Evolutionary conservation across 192 early-diverging fungal genomes (phyloP), one percentile per base, ranked within the genome.

Genomic region (Coemansia sp.): DNA sequence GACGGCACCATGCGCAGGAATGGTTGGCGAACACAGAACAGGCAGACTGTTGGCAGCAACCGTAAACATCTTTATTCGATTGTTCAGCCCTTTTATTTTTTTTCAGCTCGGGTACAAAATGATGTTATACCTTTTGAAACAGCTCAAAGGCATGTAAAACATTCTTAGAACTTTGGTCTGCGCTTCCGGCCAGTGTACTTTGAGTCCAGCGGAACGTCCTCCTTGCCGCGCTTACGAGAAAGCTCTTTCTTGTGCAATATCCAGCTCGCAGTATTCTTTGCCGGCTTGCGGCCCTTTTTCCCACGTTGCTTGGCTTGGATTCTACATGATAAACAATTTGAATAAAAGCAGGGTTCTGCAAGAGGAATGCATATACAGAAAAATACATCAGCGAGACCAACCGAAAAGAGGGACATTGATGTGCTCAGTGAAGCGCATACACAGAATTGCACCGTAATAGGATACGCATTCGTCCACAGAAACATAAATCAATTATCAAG

Each of bases 181-280:
- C 97, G 85, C 79, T 97, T 99, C 68, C 97, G 86, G 43, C 89
- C 97, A 49, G 97, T 98, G 78, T 92, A 99, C 70, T 95, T 94
- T 15, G 95, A 95, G 76, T 99, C 96, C 45, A 78, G 73, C 15
- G 94, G 90, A 49, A 92, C 89, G 44, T 89, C 89, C 61, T 94
- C 91, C 56, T 66, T 73, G 24, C 97, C 97, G 57, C 89, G 78
- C 67, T 86, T 78, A 62, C 94, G 84, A 41, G 89, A 83, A 30
- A 92, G 78, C 63, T 95, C 92, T 81, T 98, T 98, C 85, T 98
- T 98, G 71, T 89, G 90, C 61, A 91, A 59, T 14, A 98, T 87
- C 92, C 94, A 99, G 65, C 91, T 85, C 69, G 65, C 66, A 33
- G 92, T 93, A 60, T 93, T 90, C 84, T 97, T 98, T 45, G 88